These are phyloP conservation scores for Zoysia pacifica DNA, from an alignment of 176 grass and related monocot genomes.

Conservation along the genomic window DNA sequence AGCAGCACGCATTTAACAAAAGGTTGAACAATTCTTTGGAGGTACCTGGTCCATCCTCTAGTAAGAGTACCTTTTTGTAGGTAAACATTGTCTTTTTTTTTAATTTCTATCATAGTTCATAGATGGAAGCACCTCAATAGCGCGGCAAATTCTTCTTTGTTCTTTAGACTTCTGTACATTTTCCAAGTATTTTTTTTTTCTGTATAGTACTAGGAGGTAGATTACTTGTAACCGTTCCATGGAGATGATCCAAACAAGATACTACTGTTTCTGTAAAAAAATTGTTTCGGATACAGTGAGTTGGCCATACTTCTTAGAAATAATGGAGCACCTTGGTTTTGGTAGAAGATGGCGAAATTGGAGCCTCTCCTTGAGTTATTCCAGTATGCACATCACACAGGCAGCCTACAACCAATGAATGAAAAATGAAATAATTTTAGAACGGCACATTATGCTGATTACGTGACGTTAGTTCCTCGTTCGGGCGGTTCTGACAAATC, in stretches of 20 bases:
- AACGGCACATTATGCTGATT: too few relatives aligned
- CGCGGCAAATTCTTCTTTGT: neutral
- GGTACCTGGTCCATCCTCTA: neutral
- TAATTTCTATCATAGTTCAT: conserved; percentile 1
- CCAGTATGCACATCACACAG: too few relatives aligned
- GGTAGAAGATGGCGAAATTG: too few relatives aligned
- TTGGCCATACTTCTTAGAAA: too few relatives aligned
- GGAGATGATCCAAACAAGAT: conserved; percentile 34
- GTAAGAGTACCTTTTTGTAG: neutral
- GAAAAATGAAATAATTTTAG: too few relatives aligned
- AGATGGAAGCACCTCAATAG: conserved; percentile 3
- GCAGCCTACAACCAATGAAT: too few relatives aligned
- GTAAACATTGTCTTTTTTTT: conserved; percentile 1
- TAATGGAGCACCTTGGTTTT: too few relatives aligned
- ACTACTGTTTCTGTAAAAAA: neutral
- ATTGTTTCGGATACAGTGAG: neutral
- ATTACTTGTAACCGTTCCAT: conserved; percentile 7
- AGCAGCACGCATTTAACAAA: neutral
- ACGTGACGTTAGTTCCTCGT: too few relatives aligned
- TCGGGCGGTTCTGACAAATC: too few relatives aligned
- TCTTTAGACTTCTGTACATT: conserved; percentile 41
- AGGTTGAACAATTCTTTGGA: neutral
- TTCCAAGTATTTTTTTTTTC: conserved; percentile 16
- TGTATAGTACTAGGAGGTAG: conserved; percentile 18
- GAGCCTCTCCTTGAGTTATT: too few relatives aligned